Base-by-base conservation (phyloP, 2,329 filamentous ascomycete genomes). In the Fusarium multiceps region DNA sequence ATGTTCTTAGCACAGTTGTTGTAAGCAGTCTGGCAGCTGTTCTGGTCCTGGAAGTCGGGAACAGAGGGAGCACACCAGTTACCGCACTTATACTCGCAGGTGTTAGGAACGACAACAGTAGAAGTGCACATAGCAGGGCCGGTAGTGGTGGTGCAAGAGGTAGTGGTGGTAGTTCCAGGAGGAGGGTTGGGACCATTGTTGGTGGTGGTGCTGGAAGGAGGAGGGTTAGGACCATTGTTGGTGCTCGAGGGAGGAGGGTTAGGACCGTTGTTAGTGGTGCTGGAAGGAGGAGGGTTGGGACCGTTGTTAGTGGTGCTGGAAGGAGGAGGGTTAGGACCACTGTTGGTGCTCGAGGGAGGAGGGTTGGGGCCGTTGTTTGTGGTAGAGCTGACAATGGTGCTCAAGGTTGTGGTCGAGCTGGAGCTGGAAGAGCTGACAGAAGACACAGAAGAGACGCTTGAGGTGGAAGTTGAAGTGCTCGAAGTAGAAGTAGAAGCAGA, bases 21-120 rank as follows among this genome's bases (percentile, higher is more conserved):
- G 68, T 79, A 80, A 23, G 83, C 81, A 12, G 68, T 69, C 51
- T 77, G 72, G 76, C 86, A 88, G 47, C 77, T 75, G 43, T 73
- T 65, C 59, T 78, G 67, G 72, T 86, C 80, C 42, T 76, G 74
- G 78, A 82, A 88, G 69, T 82, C 78, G 25, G 85, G 86, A 14
- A 88, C 75, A 16, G 84, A 80, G 47, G 80, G 80, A 40, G 82
- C 82, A 74, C 85, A 87, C 85, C 86, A 88, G 64, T 81, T 82
- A 49, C 86, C 87, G 68, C 83, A 84, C 68, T 83, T 79, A 77
- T 86, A 88, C 74, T 88, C 86, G 76, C 86, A 88, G 30, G 77
- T 80, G 49, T 84, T 77, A 12, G 84, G 82, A 25, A 82, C 75
- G 13, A 82, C 80, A 25, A 79, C 75, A 25, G 84, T 86, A 49